phyloP scores from a whole-genome alignment of 2,329 filamentous ascomycete species.

The Paecilomyces dactylethromorphus region DNA sequence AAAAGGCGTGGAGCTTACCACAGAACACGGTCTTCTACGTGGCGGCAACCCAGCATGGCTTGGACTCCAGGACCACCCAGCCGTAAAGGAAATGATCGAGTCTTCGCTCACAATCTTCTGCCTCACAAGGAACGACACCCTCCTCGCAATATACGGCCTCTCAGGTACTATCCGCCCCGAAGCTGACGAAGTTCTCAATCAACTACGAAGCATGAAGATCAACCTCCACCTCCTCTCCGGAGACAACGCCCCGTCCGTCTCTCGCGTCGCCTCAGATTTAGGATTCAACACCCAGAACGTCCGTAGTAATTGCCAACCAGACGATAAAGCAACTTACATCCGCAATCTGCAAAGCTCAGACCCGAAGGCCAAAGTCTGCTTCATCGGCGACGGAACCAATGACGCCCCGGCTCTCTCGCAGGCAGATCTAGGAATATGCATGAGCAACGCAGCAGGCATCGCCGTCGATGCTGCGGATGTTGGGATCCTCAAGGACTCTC shows the following conservation, averaged over 20 bases:
- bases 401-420: constrained; percentile 67
- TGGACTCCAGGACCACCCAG: not conserved
- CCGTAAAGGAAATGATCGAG: not conserved
- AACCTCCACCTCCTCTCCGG: not conserved
- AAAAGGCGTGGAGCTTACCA: constrained; percentile 12
- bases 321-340: constrained; percentile 51
- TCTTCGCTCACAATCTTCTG: not conserved
- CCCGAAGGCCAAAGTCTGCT: constrained; percentile 47
- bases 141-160: not conserved
- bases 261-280: not conserved
- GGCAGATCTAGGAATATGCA: constrained; percentile 65
- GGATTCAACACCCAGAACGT: constrained; percentile 6
- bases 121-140: not conserved
- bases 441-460: constrained; percentile 58
- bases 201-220: not conserved
- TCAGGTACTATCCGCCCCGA: not conserved
- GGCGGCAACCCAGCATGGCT: not conserved
- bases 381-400: constrained; percentile 74
- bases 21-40: not conserved
- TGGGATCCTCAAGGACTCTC: constrained; percentile 54
- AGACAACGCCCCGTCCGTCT: not conserved
- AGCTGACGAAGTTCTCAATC: not conserved
- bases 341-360: not conserved
- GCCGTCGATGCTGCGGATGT: constrained; percentile 63
- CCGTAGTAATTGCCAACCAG: constrained; percentile 38